Evolutionary conservation across 345 rosid species (phyloP).

Genomic region (Eucalyptus cloeziana): DNA sequence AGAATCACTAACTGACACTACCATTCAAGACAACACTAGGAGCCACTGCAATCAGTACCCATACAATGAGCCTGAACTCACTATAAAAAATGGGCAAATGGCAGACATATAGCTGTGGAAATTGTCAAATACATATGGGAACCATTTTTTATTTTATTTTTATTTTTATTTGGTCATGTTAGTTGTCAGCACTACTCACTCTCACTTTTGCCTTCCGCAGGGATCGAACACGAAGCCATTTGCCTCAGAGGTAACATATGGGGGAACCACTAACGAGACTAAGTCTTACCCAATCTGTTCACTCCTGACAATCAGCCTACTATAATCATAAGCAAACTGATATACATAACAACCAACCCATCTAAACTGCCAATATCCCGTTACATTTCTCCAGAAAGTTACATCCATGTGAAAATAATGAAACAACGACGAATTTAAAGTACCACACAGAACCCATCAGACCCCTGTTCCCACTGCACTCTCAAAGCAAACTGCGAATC

Average conservation of each 20-base stretch:
- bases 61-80: neutral
- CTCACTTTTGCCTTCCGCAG: neutral
- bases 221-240: neutral
- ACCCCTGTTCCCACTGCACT: neutral
- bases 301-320: neutral
- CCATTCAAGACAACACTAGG: neutral
- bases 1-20: neutral
- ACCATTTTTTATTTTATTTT: neutral
- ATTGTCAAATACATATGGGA: neutral
- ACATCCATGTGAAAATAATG: neutral
- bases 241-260: neutral
- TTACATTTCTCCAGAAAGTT: neutral
- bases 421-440: neutral
- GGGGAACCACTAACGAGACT: neutral
- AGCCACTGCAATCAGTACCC: neutral
- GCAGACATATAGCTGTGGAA: neutral
- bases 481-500: neutral
- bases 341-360: neutral
- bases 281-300: neutral
- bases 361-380: neutral
- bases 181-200: neutral
- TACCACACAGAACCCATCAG: neutral
- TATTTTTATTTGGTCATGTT: neutral
- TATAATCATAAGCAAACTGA: neutral
- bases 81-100: neutral